phyloP scores from a whole-genome alignment of 1,139 yeast genomes.

The Pichia sp. region DNA sequence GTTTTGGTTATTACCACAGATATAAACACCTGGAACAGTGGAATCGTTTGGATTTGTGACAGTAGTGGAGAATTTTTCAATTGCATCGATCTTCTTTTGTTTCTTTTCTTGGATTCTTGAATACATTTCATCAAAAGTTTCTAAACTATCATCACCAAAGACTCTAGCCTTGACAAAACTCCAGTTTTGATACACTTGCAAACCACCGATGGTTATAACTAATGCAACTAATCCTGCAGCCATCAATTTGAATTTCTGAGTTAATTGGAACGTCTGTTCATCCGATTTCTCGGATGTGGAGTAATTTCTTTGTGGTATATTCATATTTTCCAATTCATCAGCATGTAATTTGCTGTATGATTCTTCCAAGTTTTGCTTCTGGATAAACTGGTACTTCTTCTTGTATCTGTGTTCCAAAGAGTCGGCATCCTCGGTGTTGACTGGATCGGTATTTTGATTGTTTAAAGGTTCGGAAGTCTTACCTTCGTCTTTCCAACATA shows the following conservation, averaged over 20 bases:
- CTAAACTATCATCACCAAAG: slow-evolving; percentile 34
- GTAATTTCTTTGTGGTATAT: background rate
- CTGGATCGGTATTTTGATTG: background rate
- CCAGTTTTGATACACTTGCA: slow-evolving; percentile 44
- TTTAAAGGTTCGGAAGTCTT: background rate
- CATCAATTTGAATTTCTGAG: slow-evolving; percentile 27
- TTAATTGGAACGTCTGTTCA: slow-evolving; percentile 23
- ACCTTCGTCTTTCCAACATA: background rate
- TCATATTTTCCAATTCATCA: background rate
- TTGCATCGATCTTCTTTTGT: slow-evolving; percentile 19
- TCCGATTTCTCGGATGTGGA: slow-evolving; percentile 7
- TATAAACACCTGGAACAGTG: slow-evolving; percentile 49
- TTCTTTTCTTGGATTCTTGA: slow-evolving; percentile 27
- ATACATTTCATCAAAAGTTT: slow-evolving; percentile 30
- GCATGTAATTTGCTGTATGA: slow-evolving; percentile 9
- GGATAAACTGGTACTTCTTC: slow-evolving; percentile 17
- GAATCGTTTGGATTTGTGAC: slow-evolving; percentile 34
- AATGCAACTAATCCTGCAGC: slow-evolving; percentile 30
- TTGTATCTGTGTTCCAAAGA: slow-evolving; percentile 10
- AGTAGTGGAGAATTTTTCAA: slow-evolving; percentile 20
- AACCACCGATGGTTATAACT: slow-evolving; percentile 37
- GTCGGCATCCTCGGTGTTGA: slow-evolving; percentile 2
- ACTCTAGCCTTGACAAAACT: slow-evolving; percentile 37
- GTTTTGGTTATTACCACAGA: slow-evolving; percentile 48
- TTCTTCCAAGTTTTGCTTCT: slow-evolving; percentile 16